Evolutionary conservation across 495 filamentous ascomycete species (phyloP), one percentile per base, ranked within the genome.

Genomic region (Podospora pseudocomata): DNA sequence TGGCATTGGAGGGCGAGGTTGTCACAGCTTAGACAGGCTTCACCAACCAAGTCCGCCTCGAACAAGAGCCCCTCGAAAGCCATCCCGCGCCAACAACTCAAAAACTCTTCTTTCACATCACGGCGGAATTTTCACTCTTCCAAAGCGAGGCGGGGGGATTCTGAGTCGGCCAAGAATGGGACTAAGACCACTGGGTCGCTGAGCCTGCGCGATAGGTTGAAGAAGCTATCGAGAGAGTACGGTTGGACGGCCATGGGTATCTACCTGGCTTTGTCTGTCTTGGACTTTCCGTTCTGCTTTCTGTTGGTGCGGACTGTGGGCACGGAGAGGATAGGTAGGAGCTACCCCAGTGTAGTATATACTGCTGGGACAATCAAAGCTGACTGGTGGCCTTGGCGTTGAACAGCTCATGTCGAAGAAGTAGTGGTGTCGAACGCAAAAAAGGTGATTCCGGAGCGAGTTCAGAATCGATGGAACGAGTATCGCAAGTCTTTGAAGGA

Each of bases 261-360:
- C 2, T 99, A 99, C 79, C 78, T 97, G 9, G 79, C 79, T 0
- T 81, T 99, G 53, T 92, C 89, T 0, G 91, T 91, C 15, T 80
- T 97, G 68, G 95, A 99, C 74, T 97, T 98, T 71, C 95, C 95
- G 0, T 92, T 99, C 75, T 97, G 93, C 78, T 99, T 97, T 77
- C 78, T 94, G 27, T 86, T 92, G 2, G 95, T 99, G 20, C 85
- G 90, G 20, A 82, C 86, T 54, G 82, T 98, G 4, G 95, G 95
- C 20, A 91, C 89, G 0, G 95, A 99, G 23, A 85, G 85, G 53
- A 94, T 99, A 71, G 93, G 92, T 82, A 65, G 74, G 78, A 75
- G 15, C 18, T 44, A 32, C 7, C 49, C 3, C 0, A 7, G 27
- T 15, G 13, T 9, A 20, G 11, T 4, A 32, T 11, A 60, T 26